These are phyloP conservation scores for Eucalyptus coolabah DNA, from an alignment of 345 rosid genomes.

Conservation along the genomic window DNA sequence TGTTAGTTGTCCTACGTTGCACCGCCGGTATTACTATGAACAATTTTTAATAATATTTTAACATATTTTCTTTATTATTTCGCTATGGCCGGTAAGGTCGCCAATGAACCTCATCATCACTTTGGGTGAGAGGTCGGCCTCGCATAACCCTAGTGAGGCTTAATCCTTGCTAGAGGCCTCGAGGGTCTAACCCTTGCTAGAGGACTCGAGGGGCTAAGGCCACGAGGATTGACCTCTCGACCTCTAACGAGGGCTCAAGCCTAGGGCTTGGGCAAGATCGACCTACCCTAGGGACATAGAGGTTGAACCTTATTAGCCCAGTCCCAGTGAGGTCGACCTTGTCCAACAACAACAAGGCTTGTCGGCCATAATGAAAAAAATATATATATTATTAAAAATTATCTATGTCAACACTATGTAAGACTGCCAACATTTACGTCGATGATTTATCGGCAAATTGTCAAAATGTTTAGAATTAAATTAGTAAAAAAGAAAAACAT, in stretches of 20 bases:
- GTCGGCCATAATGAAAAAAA: neutral
- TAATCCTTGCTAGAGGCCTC: neutral
- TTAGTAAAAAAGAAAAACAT: too few relatives aligned
- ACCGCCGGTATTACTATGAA: accelerated
- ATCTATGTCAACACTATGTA: too few relatives aligned
- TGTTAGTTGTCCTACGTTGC: neutral
- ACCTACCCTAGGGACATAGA: too few relatives aligned
- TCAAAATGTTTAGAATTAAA: too few relatives aligned
- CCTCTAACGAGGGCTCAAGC: neutral
- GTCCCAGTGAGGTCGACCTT: accelerated
- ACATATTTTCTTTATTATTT: too few relatives aligned
- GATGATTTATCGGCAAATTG: too few relatives aligned
- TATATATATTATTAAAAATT: too few relatives aligned
- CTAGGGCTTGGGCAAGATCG: too few relatives aligned
- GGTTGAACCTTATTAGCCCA: too few relatives aligned
- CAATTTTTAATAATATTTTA: too few relatives aligned
- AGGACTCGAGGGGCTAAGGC: neutral
- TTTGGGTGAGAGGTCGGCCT: too few relatives aligned
- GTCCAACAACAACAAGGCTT: neutral
- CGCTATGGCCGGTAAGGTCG: accelerated
- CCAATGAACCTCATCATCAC: neutral
- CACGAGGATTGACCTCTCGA: accelerated
- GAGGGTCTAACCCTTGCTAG: neutral
- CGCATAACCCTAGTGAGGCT: neutral
- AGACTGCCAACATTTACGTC: accelerated